Conservation (phyloP, 768 basidiomycete genomes). For the Ramaria sp. region DNA sequence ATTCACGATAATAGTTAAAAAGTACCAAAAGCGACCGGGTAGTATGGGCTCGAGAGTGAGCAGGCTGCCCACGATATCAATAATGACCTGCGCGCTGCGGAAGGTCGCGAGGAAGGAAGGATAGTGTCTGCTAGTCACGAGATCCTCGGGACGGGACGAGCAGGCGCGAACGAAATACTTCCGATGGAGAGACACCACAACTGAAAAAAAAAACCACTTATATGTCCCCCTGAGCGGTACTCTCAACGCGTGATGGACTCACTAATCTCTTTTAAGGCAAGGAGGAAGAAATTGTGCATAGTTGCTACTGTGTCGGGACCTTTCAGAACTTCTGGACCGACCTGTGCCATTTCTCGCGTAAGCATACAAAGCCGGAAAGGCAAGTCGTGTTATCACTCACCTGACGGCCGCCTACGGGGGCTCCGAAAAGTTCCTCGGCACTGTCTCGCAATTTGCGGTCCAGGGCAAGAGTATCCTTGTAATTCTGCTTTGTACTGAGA, state of each 20-base stretch:
- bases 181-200: not conserved
- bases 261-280: not conserved
- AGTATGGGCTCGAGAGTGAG: not conserved
- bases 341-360: not conserved
- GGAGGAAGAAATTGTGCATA: not conserved
- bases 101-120: not conserved
- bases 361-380: not conserved
- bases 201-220: not conserved
- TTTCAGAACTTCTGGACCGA: not conserved
- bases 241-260: not conserved
- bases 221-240: not conserved
- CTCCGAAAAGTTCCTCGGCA: conserved; percentile 1
- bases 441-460: conserved; percentile 3
- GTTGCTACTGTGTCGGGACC: not conserved
- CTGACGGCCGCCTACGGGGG: not conserved
- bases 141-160: not conserved
- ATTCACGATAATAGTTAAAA: too few species aligned
- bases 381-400: not conserved
- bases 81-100: not conserved
- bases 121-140: not conserved
- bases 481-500: not conserved
- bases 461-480: not conserved
- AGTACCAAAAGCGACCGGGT: not conserved
- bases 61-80: not conserved
- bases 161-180: conserved; percentile 4